Evolutionary conservation across 2,329 filamentous ascomycete species (phyloP).

Genomic region (Huntiella bhutanensis): DNA sequence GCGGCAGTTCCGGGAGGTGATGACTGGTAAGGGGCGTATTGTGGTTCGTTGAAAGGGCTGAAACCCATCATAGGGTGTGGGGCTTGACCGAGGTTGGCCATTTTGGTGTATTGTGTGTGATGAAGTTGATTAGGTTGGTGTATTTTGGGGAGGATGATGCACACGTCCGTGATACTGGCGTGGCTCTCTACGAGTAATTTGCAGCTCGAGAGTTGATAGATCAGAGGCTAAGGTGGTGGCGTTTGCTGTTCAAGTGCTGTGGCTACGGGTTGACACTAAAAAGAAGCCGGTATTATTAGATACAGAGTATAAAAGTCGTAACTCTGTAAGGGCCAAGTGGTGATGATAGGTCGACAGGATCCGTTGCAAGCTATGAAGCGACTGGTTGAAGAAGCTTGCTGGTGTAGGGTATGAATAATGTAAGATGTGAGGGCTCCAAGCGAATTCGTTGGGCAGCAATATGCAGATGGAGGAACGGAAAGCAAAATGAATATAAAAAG

Average conservation of each 20-base stretch:
- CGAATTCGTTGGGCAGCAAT: neutral
- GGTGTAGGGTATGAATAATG: neutral
- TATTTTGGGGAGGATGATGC: neutral
- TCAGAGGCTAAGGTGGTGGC: neutral
- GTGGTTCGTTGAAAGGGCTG: neutral
- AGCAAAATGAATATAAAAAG: neutral
- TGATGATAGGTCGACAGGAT: too few relatives aligned
- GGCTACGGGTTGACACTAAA: too few relatives aligned
- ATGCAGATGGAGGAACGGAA: neutral
- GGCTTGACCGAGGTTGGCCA: constrained; percentile 7
- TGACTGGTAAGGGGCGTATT: constrained; percentile 1
- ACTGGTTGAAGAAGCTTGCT: too few relatives aligned
- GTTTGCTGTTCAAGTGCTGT: neutral
- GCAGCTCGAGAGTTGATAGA: neutral
- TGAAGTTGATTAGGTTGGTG: neutral
- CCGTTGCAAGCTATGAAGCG: too few relatives aligned
- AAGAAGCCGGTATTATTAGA: too few relatives aligned
- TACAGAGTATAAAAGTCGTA: too few relatives aligned
- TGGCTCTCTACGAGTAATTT: neutral
- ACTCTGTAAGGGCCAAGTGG: too few relatives aligned
- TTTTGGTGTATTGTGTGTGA: neutral
- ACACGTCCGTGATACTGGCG: neutral
- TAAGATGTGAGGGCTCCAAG: too few relatives aligned
- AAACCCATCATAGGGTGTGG: constrained; percentile 4
- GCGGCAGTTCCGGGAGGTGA: constrained; percentile 6